Evolutionary conservation across 1,284 basidiomycete genomes (phyloP).

Genomic region (Pascua sp.): DNA sequence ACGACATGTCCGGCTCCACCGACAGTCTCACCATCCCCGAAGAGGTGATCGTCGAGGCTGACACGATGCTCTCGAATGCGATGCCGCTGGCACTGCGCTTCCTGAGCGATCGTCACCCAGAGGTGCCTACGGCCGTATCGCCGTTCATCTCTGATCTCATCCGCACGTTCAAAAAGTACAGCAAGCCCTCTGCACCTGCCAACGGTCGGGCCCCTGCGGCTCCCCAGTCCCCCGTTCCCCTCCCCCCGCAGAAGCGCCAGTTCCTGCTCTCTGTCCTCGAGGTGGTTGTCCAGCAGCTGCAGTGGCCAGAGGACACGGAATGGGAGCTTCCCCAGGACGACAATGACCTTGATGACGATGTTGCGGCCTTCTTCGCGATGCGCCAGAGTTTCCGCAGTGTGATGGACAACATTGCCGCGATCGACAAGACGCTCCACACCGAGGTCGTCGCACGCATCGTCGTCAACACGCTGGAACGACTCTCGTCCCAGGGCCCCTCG

Average conservation of each 20-base stretch:
- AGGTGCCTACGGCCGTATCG: conserved; percentile 79
- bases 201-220: conserved; percentile 24
- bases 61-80: conserved; percentile 63
- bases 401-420: conserved; percentile 92
- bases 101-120: conserved; percentile 82
- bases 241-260: conserved; percentile 65
- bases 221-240: conserved; percentile 34
- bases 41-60: conserved; percentile 68
- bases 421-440: conserved; percentile 53
- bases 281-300: conserved; percentile 72
- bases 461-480: conserved; percentile 37
- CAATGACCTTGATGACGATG: conserved; percentile 82
- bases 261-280: conserved; percentile 78
- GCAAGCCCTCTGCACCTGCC: conserved; percentile 13
- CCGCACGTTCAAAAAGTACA: conserved; percentile 49
- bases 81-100: conserved; percentile 83
- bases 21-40: conserved; percentile 23
- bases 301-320: conserved; percentile 62
- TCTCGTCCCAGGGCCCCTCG: conserved; percentile 34
- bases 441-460: conserved; percentile 49
- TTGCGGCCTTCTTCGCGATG: conserved; percentile 75
- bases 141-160: conserved; percentile 73
- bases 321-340: conserved; percentile 80
- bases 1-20: neutral
- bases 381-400: conserved; percentile 61